Conservation (phyloP, 805 yeast genomes). For the Candida bentonensis region DNA sequence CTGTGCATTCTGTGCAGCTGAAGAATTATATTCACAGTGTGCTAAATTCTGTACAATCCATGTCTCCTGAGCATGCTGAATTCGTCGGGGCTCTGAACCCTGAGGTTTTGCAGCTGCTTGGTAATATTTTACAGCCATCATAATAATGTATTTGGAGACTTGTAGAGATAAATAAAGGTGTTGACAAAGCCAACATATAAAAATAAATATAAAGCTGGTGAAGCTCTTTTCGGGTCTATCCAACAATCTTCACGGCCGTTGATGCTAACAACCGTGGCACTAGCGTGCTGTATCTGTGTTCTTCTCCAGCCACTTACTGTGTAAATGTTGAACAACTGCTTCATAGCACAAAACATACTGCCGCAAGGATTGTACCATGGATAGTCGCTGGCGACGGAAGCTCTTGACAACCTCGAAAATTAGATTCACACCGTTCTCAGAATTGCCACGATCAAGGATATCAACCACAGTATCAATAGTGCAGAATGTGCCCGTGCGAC, state of each 20-base stretch:
- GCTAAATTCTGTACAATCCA: not conserved
- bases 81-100: not conserved
- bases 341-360: constrained; percentile 70
- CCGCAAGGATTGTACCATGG: constrained; percentile 73
- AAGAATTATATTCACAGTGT: constrained; percentile 27
- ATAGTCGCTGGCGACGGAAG: constrained; percentile 59
- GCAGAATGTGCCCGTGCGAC: constrained; percentile 84
- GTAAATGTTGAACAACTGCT: constrained; percentile 21
- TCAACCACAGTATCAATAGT: constrained; percentile 27
- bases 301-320: not conserved
- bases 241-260: too few relatives aligned
- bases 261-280: too few relatives aligned
- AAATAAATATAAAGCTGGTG: too few relatives aligned
- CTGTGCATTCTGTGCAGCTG: constrained; percentile 40
- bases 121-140: not conserved
- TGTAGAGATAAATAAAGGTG: not conserved
- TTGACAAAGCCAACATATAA: not conserved
- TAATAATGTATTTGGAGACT: not conserved
- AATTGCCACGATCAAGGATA: constrained; percentile 20
- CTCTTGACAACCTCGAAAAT: constrained; percentile 48
- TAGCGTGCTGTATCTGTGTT: too few relatives aligned
- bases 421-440: constrained; percentile 23
- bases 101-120: not conserved
- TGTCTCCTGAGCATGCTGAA: not conserved
- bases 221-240: too few relatives aligned